A percentile compares a stretch with the other conserved stretches of the same genome.
Evolutionary conservation across 2,329 filamentous ascomycete species (phyloP).

Genomic region (Aphanoascus verrucosus): DNA sequence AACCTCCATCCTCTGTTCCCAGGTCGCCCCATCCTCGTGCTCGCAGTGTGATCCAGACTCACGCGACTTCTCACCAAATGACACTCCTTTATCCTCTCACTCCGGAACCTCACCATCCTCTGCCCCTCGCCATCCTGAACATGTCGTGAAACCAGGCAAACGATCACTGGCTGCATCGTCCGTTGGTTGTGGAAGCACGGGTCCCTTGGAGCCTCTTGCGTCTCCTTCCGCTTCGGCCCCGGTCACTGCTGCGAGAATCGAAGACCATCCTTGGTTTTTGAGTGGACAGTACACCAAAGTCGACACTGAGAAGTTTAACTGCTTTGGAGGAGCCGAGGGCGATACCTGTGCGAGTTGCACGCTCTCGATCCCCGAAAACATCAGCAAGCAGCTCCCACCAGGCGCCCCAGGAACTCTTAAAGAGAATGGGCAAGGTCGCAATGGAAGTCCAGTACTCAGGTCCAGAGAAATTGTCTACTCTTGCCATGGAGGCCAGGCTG

Average conservation of each 20-base stretch:
- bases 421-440: constrained; percentile 40
- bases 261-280: constrained; percentile 45
- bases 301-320: constrained; percentile 38
- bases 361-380: constrained; percentile 44
- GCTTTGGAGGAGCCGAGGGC: constrained; percentile 35
- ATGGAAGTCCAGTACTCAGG: constrained; percentile 46
- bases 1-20: constrained; percentile 52
- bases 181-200: constrained; percentile 10
- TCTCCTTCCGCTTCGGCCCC: constrained; percentile 15
- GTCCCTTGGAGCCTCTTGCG: constrained; percentile 17
- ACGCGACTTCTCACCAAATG: constrained; percentile 32
- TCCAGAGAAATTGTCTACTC: constrained; percentile 45
- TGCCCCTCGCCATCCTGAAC: constrained; percentile 5
- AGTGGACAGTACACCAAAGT: constrained; percentile 27
- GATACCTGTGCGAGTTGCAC: constrained; percentile 50
- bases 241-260: constrained; percentile 27
- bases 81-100: constrained; percentile 21
- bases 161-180: constrained; percentile 11
- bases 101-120: constrained; percentile 23
- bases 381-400: constrained; percentile 43
- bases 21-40: constrained; percentile 46
- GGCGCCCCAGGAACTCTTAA: constrained; percentile 43
- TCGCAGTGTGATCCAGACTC: constrained; percentile 40
- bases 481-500: constrained; percentile 34
- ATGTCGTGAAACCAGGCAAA: constrained; percentile 17